A percentile compares a stretch with the other conserved stretches of the same genome.
Evolutionary conservation across 1,284 basidiomycete species (phyloP).

Genomic region (Stygiomarasmius scandens): DNA sequence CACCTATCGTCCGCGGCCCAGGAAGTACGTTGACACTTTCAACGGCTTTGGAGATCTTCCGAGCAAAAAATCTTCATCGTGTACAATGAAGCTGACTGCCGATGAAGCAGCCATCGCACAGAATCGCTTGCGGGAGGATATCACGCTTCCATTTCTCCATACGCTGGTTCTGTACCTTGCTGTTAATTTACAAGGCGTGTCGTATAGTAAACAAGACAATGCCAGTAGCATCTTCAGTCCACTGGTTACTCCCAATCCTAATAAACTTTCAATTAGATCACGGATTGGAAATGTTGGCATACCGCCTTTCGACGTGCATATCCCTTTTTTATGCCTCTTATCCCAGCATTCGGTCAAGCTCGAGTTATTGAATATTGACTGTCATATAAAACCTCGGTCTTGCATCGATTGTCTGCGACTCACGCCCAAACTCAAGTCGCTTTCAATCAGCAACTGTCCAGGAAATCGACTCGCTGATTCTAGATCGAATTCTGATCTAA

Average conservation of each 20-base stretch:
- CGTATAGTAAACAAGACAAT: not conserved
- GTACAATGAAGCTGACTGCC: not conserved
- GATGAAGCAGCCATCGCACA: not conserved
- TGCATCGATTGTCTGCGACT: not conserved
- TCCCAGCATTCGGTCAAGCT: not conserved
- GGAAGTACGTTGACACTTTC: not conserved
- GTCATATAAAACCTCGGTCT: not conserved
- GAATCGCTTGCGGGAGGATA: not conserved
- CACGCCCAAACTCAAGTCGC: not conserved
- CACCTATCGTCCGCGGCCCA: not conserved
- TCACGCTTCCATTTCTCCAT: not conserved
- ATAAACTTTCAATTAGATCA: not conserved
- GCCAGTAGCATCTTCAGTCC: not conserved
- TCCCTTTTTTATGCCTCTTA: not conserved
- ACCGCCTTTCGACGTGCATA: not conserved
- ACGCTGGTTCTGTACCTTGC: not conserved
- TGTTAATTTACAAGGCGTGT: not conserved
- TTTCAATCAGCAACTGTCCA: not conserved
- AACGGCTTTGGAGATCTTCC: not conserved
- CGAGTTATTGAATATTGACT: not conserved
- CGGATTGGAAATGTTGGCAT: not conserved
- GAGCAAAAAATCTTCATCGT: not conserved
- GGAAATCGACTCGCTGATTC: too few species aligned
- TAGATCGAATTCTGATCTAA: too few species aligned
- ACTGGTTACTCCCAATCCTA: not conserved